Percentiles rank a stretch among this genome's conserved stretches.
Conservation (phyloP, 345 rosid species). For the Abelmoschus esculentus region DNA sequence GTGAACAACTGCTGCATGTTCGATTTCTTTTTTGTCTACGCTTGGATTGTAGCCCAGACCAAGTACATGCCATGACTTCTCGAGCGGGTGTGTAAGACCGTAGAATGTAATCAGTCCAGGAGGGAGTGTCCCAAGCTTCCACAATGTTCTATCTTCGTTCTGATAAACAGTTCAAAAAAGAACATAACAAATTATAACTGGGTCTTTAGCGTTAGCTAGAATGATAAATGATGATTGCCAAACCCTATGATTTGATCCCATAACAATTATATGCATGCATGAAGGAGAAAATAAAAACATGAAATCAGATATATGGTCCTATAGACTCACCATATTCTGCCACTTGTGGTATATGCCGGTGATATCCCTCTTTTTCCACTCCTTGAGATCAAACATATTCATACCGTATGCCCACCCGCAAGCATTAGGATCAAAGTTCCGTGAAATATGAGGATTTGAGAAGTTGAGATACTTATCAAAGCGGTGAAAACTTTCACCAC, state of each 20-base stretch:
- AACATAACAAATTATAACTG: background rate
- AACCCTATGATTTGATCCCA: background rate
- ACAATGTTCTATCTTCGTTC: constrained; percentile 88
- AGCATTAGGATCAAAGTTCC: constrained; percentile 89
- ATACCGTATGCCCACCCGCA: constrained; percentile 99
- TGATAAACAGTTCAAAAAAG: constrained; percentile 19
- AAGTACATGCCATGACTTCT: constrained; percentile 96
- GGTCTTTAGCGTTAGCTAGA: background rate
- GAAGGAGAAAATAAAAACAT: background rate
- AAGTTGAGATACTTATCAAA: constrained; percentile 97
- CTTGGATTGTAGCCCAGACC: constrained; percentile 98
- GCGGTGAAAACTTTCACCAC: constrained; percentile 98
- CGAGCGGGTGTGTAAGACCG: constrained; percentile 69
- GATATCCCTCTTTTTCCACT: constrained; percentile 91
- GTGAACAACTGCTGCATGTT: constrained; percentile 90
- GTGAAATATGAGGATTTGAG: constrained; percentile 82
- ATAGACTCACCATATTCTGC: constrained; percentile 85
- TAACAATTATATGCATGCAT: background rate
- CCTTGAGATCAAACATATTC: constrained; percentile 93
- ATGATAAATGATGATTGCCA: background rate
- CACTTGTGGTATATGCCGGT: constrained; percentile 98
- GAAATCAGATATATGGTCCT: background rate
- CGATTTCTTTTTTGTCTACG: constrained; percentile 66
- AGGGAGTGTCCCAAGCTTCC: constrained; percentile 99
- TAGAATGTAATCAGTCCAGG: constrained; percentile 96